These are phyloP conservation scores for Straminergon stramineum DNA, from an alignment of 225 moss, liverwort and hornwort genomes.

Conservation along the genomic window DNA sequence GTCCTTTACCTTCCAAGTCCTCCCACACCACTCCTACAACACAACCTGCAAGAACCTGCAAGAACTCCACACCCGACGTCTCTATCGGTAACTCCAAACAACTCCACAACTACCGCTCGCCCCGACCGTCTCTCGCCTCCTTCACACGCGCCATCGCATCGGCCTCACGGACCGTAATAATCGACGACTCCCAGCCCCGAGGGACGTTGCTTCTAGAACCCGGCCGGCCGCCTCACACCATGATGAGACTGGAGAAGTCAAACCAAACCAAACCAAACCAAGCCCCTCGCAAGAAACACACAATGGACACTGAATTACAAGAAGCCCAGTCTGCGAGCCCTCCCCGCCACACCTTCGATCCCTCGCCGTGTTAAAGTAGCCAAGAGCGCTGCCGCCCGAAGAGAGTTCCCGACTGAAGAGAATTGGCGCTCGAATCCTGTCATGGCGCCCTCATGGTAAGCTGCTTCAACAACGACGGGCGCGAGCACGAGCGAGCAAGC, in stretches of 20 bases:
- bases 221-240: not conserved
- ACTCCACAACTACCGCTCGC: constrained; percentile 21
- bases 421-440: not conserved
- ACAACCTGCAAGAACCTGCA: not conserved
- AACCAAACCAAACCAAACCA: too few species aligned
- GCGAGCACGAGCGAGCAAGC: not conserved
- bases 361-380: not conserved
- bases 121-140: constrained; percentile 34
- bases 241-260: not conserved
- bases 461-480: not conserved
- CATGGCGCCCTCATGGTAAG: constrained; percentile 1
- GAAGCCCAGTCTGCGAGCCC: not conserved
- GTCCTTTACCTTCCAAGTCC: not conserved
- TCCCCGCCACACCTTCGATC: constrained; percentile 7
- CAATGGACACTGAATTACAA: not conserved
- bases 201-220: not conserved
- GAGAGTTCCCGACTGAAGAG: not conserved
- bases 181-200: not conserved
- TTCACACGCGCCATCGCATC: constrained; percentile 31
- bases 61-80: not conserved
- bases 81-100: not conserved
- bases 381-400: not conserved
- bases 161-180: not conserved
- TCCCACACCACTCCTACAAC: not conserved
- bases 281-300: not conserved